A percentile compares a stretch with the other conserved stretches of the same genome.
Conservation (phyloP, 2,329 filamentous ascomycete species). For the Thyridium curvatum region DNA sequence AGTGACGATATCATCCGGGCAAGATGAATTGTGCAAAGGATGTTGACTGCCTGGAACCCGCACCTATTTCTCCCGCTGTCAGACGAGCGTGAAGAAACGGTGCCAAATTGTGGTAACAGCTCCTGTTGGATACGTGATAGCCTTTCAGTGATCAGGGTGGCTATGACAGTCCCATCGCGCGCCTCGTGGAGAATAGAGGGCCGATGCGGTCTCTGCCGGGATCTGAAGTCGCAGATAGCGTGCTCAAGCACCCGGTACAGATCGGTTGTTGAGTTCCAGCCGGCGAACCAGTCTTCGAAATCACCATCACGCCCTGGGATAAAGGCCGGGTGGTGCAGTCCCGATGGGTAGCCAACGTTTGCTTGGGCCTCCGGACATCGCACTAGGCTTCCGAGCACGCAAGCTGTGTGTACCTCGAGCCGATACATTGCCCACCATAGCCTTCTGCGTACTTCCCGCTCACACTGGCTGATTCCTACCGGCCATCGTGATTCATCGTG, state of each 20-base stretch:
- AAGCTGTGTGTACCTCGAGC: conserved; percentile 13
- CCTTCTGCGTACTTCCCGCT: conserved; percentile 10
- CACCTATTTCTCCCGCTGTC: conserved; percentile 2
- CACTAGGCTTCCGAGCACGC: conserved; percentile 12
- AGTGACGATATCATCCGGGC: conserved; percentile 1
- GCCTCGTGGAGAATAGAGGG: neutral
- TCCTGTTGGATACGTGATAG: neutral
- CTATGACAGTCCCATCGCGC: neutral
- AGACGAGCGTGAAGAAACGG: neutral
- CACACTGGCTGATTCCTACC: conserved; percentile 2
- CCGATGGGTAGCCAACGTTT: conserved; percentile 10
- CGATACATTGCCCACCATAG: conserved; percentile 14
- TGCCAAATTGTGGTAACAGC: neutral
- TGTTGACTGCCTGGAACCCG: conserved; percentile 5
- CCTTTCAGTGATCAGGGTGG: neutral
- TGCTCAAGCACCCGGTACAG: conserved; percentile 5
- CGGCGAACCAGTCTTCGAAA: conserved; percentile 3
- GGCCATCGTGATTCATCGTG: conserved; percentile 14
- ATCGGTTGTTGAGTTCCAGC: conserved; percentile 6
- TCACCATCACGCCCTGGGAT: neutral
- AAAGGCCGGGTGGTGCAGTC: neutral
- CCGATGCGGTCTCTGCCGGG: neutral
- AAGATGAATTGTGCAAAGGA: conserved; percentile 2
- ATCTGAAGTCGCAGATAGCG: conserved; percentile 1
- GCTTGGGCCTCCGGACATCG: conserved; percentile 10